phyloP scores from a whole-genome alignment of 768 basidiomycete genomes.

The Amanita molliuscula region DNA sequence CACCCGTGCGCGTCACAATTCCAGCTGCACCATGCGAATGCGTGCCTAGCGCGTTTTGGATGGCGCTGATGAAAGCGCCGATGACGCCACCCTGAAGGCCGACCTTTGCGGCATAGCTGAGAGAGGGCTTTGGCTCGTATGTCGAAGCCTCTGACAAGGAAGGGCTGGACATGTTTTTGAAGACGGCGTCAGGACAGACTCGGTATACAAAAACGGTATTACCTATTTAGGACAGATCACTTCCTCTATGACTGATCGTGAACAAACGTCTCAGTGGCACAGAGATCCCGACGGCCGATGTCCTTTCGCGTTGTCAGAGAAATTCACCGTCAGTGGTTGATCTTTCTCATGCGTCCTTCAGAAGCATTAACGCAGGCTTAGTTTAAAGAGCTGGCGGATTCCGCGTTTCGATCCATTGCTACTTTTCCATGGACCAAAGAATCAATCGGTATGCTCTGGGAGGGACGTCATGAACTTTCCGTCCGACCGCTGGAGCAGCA shows the following conservation, averaged over 20 bases:
- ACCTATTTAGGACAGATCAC: constrained; percentile 19
- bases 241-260: background rate
- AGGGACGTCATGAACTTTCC: constrained; percentile 18
- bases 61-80: constrained; percentile 55
- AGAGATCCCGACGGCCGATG: constrained; percentile 18
- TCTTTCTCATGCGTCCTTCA: background rate
- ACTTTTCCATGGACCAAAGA: constrained; percentile 36
- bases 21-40: constrained; percentile 79
- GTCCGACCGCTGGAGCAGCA: constrained; percentile 29
- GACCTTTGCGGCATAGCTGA: constrained; percentile 44
- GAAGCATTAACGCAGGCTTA: constrained; percentile 8
- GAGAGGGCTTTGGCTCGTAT: constrained; percentile 41
- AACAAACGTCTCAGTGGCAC: constrained; percentile 24
- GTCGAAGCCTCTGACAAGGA: constrained; percentile 14
- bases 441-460: constrained; percentile 29
- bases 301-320: constrained; percentile 32
- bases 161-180: constrained; percentile 23
- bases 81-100: constrained; percentile 58
- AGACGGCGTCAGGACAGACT: constrained; percentile 14
- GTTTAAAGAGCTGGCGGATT: constrained; percentile 17
- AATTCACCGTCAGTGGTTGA: constrained; percentile 32
- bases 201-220: constrained; percentile 7
- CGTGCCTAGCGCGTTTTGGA: constrained; percentile 71
- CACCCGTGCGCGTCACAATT: constrained; percentile 78
- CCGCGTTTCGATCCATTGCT: constrained; percentile 29